Conservation (phyloP, 2,329 filamentous ascomycete species). For the Magnaporthiopsis rhizophila region DNA sequence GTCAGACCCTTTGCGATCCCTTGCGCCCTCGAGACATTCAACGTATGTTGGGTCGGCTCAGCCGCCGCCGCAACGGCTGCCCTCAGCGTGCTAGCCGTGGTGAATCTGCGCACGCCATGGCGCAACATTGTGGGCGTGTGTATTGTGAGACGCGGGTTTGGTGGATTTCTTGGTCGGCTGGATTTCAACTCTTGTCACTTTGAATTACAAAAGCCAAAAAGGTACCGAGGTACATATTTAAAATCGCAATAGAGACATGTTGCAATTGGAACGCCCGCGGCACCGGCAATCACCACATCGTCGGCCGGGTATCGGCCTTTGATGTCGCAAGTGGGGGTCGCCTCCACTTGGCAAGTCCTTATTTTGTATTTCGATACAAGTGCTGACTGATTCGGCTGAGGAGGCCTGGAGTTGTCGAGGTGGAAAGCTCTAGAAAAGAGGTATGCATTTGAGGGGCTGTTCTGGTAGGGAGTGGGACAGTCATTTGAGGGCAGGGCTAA, state of each 20-base stretch:
- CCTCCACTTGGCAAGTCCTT: neutral
- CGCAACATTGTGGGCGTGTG: constrained; percentile 53
- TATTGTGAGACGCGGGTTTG: neutral
- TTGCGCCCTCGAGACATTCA: constrained; percentile 72
- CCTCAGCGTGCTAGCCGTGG: constrained; percentile 50
- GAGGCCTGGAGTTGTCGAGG: too few species aligned
- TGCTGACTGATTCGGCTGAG: neutral
- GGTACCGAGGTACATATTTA: neutral
- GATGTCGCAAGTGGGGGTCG: neutral
- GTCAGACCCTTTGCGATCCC: constrained; percentile 70
- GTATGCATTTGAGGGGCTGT: neutral
- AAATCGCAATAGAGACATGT: neutral
- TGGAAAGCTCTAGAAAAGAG: neutral
- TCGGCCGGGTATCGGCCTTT: neutral
- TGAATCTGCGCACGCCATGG: constrained; percentile 59
- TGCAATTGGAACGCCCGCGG: neutral
- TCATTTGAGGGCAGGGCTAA: too few species aligned
- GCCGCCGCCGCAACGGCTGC: constrained; percentile 32
- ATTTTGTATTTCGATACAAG: neutral
- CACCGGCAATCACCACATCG: neutral
- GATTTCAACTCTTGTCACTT: neutral
- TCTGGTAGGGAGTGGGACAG: too few species aligned
- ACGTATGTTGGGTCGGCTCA: constrained; percentile 48
- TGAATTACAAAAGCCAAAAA: neutral
- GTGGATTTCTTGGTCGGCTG: neutral